phyloP scores from a whole-genome alignment of 305 asterid genomes.

The Solanum hybrid region DNA sequence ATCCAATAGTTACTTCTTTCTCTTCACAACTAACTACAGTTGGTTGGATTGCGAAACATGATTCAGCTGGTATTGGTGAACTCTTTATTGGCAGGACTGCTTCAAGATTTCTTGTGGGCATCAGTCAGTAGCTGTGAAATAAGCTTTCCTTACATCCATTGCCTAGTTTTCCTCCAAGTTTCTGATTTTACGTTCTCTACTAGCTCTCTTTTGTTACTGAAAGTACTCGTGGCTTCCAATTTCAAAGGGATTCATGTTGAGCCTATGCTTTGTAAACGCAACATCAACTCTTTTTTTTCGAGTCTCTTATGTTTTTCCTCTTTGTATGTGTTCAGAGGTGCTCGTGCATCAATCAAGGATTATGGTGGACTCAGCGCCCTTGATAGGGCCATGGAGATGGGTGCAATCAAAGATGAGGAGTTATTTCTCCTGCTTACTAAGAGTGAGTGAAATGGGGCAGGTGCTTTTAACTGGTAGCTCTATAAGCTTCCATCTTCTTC shows the following conservation, averaged over 20 bases:
- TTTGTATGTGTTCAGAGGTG: slow-evolving; percentile 50
- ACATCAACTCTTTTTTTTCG: neutral
- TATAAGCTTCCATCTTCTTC: neutral
- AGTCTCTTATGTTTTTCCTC: neutral
- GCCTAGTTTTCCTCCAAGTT: neutral
- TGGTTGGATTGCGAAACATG: neutral
- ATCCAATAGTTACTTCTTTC: neutral
- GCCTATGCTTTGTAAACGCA: neutral
- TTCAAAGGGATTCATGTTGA: neutral
- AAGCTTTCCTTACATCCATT: neutral
- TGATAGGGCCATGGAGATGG: slow-evolving; percentile 96
- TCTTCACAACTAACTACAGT: neutral
- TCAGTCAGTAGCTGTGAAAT: neutral
- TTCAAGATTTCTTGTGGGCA: neutral
- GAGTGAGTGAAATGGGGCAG: slow-evolving; percentile 43
- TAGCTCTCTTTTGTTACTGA: neutral
- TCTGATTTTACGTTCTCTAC: neutral
- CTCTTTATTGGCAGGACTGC: neutral
- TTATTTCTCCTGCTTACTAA: slow-evolving; percentile 76
- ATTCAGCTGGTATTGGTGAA: neutral
- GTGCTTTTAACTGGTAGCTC: slow-evolving; percentile 1
- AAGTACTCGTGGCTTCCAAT: neutral
- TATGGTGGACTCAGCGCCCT: slow-evolving; percentile 62
- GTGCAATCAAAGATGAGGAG: slow-evolving; percentile 89
- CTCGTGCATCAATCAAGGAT: slow-evolving; percentile 72